Evolutionary conservation across 164 flowering plant genomes (phyloP).

Genomic region (Protea cynaroides): DNA sequence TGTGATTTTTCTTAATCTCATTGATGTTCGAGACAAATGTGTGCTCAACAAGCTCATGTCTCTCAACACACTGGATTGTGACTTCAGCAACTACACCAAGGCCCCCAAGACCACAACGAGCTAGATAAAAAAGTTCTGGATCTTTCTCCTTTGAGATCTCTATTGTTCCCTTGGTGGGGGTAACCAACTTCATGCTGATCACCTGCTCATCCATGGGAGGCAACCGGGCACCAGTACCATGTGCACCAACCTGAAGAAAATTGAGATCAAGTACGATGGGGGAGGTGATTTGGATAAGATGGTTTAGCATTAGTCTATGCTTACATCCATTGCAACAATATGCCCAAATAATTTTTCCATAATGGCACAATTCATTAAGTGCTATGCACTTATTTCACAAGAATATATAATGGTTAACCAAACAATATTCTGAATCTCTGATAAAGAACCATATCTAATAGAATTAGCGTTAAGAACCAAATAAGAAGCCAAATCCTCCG

Average conservation of each 20-base stretch:
- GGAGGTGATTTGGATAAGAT: no score
- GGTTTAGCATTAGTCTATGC: no score
- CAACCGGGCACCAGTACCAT: slow-evolving; percentile 96
- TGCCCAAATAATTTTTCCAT: no score
- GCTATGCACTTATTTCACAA: no score
- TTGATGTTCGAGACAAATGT: slow-evolving; percentile 70
- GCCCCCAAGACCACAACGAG: slow-evolving; percentile 97
- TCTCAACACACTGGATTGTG: slow-evolving; percentile 94
- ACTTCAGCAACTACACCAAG: slow-evolving; percentile 99
- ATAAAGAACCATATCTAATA: no score
- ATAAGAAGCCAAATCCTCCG: no score
- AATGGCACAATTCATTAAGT: no score
- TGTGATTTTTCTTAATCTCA: slow-evolving; percentile 91
- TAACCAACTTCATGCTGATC: slow-evolving; percentile 88
- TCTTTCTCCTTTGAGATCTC: slow-evolving; percentile 88
- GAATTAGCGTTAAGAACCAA: no score
- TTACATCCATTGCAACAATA: no score
- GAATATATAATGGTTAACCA: no score
- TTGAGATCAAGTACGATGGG: not conserved
- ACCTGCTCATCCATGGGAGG: slow-evolving; percentile 99
- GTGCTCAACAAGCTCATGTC: slow-evolving; percentile 94
- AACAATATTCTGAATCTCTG: no score
- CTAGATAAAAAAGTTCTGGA: slow-evolving; percentile 88
- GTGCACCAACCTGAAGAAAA: slow-evolving; percentile 83
- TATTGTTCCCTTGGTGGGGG: slow-evolving; percentile 94